These are phyloP conservation scores for Pseudogymnoascus sp. DNA, from an alignment of 2,329 filamentous ascomycete genomes.

Conservation along the genomic window DNA sequence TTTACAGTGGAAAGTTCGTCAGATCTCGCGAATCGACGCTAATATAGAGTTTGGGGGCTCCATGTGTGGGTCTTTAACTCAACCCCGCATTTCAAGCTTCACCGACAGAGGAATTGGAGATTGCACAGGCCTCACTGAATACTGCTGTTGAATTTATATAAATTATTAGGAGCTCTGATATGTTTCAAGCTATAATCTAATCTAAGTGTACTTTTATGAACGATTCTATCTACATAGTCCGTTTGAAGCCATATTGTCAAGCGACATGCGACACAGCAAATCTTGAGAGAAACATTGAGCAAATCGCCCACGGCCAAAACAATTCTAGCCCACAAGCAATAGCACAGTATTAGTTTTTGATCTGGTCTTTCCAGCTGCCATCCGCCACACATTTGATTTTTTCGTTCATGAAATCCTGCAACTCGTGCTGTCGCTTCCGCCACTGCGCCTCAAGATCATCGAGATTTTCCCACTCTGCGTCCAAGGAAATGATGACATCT, in stretches of 20 bases:
- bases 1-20: conserved; percentile 6
- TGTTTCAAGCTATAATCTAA: not conserved
- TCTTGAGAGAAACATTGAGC: not conserved
- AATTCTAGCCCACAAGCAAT: not conserved
- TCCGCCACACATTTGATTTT: not conserved
- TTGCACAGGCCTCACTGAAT: not conserved
- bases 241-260: not conserved
- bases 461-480: conserved; percentile 16
- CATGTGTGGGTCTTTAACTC: not conserved
- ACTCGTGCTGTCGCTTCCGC: conserved; percentile 20
- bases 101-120: not conserved
- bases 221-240: not conserved
- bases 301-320: not conserved
- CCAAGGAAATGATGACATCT: conserved; percentile 16
- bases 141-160: no score
- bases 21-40: conserved; percentile 9
- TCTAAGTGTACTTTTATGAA: not conserved
- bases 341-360: not conserved
- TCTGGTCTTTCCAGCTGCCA: not conserved
- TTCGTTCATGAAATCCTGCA: conserved; percentile 13
- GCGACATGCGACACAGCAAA: not conserved
- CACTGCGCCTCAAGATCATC: conserved; percentile 20
- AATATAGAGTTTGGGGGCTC: not conserved
- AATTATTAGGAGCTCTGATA: not conserved
- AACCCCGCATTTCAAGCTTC: conserved; percentile 8